phyloP scores from a whole-genome alignment of 208 protist genomes.

The Trichomonas gallinae region DNA sequence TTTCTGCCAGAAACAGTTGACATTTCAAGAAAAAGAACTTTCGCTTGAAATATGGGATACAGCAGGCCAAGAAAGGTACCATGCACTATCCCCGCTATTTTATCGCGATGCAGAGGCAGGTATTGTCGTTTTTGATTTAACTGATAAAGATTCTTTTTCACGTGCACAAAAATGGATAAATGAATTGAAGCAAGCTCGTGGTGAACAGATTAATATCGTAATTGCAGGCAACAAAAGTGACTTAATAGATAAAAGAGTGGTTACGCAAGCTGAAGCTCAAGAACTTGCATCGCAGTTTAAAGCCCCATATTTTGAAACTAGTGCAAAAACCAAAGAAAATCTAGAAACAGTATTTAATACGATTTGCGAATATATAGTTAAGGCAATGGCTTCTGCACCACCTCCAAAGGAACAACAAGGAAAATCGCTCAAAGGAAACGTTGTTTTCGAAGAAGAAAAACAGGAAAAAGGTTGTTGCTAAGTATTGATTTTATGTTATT shows the following conservation, averaged over 20 bases:
- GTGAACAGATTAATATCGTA: neutral
- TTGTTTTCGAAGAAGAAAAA: neutral
- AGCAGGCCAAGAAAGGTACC: neutral
- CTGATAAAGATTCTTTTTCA: neutral
- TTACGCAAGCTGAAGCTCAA: neutral
- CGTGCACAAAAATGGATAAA: neutral
- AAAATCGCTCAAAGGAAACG: neutral
- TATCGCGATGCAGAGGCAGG: neutral
- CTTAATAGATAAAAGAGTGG: neutral
- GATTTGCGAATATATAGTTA: neutral
- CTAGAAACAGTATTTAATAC: neutral
- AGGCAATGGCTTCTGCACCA: neutral
- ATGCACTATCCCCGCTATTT: neutral
- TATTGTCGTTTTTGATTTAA: slow-evolving; percentile 4
- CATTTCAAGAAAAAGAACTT: neutral
- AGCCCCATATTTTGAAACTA: neutral
- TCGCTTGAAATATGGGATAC: slow-evolving; percentile 12
- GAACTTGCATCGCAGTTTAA: neutral
- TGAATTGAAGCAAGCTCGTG: neutral
- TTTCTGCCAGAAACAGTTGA: neutral
- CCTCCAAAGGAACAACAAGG: neutral
- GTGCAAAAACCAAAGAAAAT: neutral
- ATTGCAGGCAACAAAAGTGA: neutral
- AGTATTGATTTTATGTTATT: neutral
- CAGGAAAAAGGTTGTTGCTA: neutral